Conservation (phyloP, 371 early-diverging fungal species). For the Nematocida ironsii region DNA sequence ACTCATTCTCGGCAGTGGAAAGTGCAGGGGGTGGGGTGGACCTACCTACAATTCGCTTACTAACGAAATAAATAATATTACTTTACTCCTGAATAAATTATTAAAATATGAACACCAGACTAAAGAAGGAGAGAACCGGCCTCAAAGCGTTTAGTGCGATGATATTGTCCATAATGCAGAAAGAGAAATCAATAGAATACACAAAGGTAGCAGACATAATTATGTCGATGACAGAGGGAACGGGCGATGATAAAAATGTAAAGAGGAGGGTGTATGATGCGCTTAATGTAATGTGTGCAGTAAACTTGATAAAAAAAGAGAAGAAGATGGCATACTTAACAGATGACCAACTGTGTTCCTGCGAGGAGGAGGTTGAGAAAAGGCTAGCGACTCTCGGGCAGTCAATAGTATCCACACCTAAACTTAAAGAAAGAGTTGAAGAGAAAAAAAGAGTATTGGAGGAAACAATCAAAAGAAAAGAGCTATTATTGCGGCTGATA, state of each 20-base stretch:
- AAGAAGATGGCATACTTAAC: slow-evolving; percentile 70
- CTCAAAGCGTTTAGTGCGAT: slow-evolving; percentile 47
- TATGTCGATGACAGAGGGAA: slow-evolving; percentile 26
- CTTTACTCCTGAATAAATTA: slow-evolving; percentile 14
- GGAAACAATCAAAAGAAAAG: slow-evolving; percentile 40
- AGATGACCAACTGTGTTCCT: slow-evolving; percentile 36
- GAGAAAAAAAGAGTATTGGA: slow-evolving; percentile 42
- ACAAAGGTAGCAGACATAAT: slow-evolving; percentile 48
- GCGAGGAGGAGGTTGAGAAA: slow-evolving; percentile 14
- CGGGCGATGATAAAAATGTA: slow-evolving; percentile 75
- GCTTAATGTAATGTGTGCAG: slow-evolving; percentile 76
- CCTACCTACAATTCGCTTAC: slow-evolving; percentile 18
- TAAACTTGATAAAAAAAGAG: slow-evolving; percentile 73
- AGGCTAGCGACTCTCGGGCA: neutral
- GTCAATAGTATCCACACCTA: neutral
- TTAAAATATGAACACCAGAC: slow-evolving; percentile 48
- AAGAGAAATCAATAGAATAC: slow-evolving; percentile 52
- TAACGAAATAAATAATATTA: slow-evolving; percentile 16
- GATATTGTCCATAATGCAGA: slow-evolving; percentile 56
- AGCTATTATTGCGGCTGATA: slow-evolving; percentile 36
- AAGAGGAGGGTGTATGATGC: slow-evolving; percentile 78
- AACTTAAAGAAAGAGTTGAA: slow-evolving; percentile 28
- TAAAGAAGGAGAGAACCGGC: slow-evolving; percentile 48
- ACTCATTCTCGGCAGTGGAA: neutral
- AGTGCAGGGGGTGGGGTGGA: slow-evolving; percentile 26